phyloP scores from a whole-genome alignment of 2,329 filamentous ascomycete species.

The Penicillium concentricum region DNA sequence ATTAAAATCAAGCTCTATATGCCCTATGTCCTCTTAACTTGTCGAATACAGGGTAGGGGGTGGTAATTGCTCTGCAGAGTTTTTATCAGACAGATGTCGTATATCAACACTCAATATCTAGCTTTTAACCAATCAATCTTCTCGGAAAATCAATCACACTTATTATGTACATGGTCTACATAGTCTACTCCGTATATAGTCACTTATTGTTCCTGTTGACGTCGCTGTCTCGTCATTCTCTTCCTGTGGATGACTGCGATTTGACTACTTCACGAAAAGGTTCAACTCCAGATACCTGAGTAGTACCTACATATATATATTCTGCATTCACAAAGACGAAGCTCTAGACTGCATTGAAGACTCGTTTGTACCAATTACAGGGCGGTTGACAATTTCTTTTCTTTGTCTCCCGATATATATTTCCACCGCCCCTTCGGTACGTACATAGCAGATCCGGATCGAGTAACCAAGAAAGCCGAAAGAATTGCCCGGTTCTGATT shows the following conservation, averaged over 20 bases:
- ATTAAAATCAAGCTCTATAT: background rate
- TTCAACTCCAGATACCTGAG: background rate
- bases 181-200: no score
- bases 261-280: no score
- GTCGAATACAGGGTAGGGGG: no score
- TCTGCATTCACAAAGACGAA: background rate
- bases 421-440: no score
- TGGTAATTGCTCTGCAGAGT: background rate
- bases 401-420: background rate
- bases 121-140: background rate
- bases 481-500: background rate
- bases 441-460: no score
- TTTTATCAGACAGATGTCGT: background rate
- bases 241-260: background rate
- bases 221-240: background rate
- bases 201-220: background rate
- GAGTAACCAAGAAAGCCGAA: no score
- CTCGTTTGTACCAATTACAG: no score
- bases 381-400: background rate
- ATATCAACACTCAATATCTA: background rate
- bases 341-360: background rate
- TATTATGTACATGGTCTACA: background rate
- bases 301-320: background rate
- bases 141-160: background rate
- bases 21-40: background rate